phyloP scores from a whole-genome alignment of 2,329 filamentous ascomycete genomes.

The Alternaria brassicae region DNA sequence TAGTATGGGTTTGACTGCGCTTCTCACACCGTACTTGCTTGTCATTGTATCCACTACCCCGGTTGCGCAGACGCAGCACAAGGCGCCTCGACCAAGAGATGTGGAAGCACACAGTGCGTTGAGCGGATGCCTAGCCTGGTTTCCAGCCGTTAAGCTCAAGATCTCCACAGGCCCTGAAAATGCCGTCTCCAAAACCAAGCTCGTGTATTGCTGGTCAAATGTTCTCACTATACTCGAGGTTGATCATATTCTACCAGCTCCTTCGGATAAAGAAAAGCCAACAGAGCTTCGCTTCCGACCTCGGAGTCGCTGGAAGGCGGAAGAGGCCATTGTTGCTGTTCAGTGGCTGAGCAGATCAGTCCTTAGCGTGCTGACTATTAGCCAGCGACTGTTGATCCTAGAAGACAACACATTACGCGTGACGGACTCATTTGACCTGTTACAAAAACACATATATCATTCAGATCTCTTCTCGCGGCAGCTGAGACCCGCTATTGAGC shows the following conservation, averaged over 20 bases:
- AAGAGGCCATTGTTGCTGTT: constrained; percentile 93
- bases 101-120: constrained; percentile 87
- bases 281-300: constrained; percentile 80
- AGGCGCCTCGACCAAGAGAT: constrained; percentile 88
- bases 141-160: constrained; percentile 93
- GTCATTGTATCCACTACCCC: constrained; percentile 98
- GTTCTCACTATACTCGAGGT: constrained; percentile 93
- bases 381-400: constrained; percentile 88
- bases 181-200: constrained; percentile 78
- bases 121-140: constrained; percentile 96
- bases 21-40: constrained; percentile 92
- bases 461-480: constrained; percentile 88
- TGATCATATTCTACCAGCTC: constrained; percentile 65
- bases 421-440: constrained; percentile 91
- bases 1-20: constrained; percentile 86
- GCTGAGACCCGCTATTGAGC: constrained; percentile 82
- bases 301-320: constrained; percentile 87
- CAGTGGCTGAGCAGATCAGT: constrained; percentile 97
- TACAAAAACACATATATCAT: constrained; percentile 93
- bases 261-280: constrained; percentile 76
- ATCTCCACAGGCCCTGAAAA: constrained; percentile 69
- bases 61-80: constrained; percentile 94
- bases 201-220: constrained; percentile 99
- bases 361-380: constrained; percentile 88
- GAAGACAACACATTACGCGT: constrained; percentile 86